Evolutionary conservation across 208 protist genomes (phyloP), one percentile per base, ranked within the genome.

Genomic region (Trypanosoma avium): DNA sequence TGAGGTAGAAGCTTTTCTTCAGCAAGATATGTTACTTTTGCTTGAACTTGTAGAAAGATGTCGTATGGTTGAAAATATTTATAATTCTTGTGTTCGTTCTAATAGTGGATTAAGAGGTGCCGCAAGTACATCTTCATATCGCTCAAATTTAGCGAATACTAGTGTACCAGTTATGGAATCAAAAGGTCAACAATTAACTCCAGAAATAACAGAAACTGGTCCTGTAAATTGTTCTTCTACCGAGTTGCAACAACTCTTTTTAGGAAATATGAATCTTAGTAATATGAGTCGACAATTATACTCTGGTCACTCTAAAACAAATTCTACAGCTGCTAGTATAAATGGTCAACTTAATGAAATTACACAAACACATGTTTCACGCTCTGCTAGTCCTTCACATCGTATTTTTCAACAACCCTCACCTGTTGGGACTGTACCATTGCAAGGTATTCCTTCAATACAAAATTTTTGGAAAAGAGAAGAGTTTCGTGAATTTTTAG

Each of bases 1-100:
- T n/a, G 69, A 81, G 36, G 73, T 67, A 42, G 61, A 69, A 8
- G 48, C 53, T 29, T 58, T 71, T 19, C 75, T 93, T 26, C 59
- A 67, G 0, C 73, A 87, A 60, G 68, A 78, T 32, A 15, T 73
- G 6, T 46, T 55, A 12, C 78, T 86, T 29, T 58, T 90, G 12
- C 57, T 46, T 21, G 73, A 79, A 33, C 54, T 93, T 8, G 47
- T 65, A 24, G 73, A 86, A 57, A 75, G 79, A 21, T 88, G 77
- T 17, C 49, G 56, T 19, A 52, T 62, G 19, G 22, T 80, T 40
- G 66, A 77, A 30, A 36, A 72, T 24, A 33, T 74, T 27, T 70
- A 33, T 40, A 56, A 47, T 17, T 59, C 43, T 19, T 54, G 40
- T 40, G 36, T 42, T 42, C 2, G 15, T 56, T 22, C n/a, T 30